Evolutionary conservation across 805 yeast species (phyloP).

Genomic region (Candida maltosa): DNA sequence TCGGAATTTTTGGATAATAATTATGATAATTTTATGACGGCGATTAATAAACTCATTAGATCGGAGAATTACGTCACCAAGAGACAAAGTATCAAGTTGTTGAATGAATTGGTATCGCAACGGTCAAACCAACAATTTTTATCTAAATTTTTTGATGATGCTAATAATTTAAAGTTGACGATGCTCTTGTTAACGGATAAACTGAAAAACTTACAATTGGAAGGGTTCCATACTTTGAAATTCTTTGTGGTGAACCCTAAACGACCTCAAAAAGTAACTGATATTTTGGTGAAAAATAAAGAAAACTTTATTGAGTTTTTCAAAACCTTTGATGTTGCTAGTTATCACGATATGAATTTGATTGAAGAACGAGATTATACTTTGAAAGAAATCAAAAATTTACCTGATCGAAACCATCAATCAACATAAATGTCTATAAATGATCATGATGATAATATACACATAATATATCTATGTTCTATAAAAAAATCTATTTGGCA

Average conservation of each 20-base stretch:
- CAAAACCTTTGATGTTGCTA: conserved; percentile 57
- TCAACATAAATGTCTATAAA: not conserved
- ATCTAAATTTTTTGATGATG: conserved; percentile 72
- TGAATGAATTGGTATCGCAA: conserved; percentile 68
- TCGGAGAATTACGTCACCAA: conserved; percentile 87
- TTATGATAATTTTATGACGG: conserved; percentile 53
- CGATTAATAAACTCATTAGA: conserved; percentile 67
- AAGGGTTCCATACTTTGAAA: conserved; percentile 91
- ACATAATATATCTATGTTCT: conserved; percentile 3
- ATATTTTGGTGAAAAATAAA: conserved; percentile 80
- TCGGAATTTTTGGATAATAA: conserved; percentile 65
- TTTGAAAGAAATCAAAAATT: conserved; percentile 64
- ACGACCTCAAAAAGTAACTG: conserved; percentile 74
- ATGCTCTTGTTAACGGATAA: conserved; percentile 87
- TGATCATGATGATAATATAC: not conserved
- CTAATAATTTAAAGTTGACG: conserved; percentile 78
- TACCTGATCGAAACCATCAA: conserved; percentile 49
- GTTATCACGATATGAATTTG: conserved; percentile 63
- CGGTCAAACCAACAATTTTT: conserved; percentile 70
- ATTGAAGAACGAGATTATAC: conserved; percentile 81
- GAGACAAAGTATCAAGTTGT: conserved; percentile 79
- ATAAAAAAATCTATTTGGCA: conserved; percentile 18
- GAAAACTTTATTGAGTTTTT: conserved; percentile 71
- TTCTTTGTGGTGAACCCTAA: conserved; percentile 96
- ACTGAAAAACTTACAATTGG: conserved; percentile 83